Conservation (phyloP, 495 filamentous ascomycete genomes). For the Pyronema domesticum region DNA sequence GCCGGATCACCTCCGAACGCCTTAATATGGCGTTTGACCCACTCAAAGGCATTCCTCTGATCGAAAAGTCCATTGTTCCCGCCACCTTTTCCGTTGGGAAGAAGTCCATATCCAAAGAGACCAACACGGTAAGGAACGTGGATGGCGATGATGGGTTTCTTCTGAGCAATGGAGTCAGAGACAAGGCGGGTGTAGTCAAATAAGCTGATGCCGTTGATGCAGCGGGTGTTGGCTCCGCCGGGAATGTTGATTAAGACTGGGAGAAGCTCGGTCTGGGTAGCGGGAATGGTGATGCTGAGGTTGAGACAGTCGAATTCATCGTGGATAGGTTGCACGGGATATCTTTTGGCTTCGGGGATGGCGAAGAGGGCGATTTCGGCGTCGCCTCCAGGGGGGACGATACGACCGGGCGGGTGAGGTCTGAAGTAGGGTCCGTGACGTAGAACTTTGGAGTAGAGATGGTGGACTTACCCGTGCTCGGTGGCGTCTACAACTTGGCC, state of each 20-base stretch:
- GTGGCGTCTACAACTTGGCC: background rate
- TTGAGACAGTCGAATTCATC: background rate
- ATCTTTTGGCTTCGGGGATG: background rate
- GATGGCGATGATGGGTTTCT: background rate
- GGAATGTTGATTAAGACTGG: background rate
- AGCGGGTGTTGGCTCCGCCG: background rate
- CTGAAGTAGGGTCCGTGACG: background rate
- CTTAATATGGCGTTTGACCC: constrained; percentile 47
- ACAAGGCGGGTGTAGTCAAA: background rate
- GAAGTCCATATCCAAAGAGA: background rate
- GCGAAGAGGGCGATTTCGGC: background rate
- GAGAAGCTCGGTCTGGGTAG: background rate
- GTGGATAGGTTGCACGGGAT: background rate
- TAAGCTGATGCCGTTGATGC: background rate
- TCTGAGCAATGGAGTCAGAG: background rate
- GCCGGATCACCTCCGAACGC: constrained; percentile 50
- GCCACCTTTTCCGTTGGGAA: background rate
- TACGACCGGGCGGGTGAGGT: background rate
- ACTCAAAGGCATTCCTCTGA: constrained; percentile 48
- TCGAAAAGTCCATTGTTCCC: constrained; percentile 43
- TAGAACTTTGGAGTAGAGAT: background rate
- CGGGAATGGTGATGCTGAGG: background rate
- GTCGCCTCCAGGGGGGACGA: background rate
- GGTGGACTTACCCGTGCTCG: background rate
- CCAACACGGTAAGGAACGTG: background rate